Evolutionary conservation across 1,284 basidiomycete species (phyloP).

Genomic region (Kwoniella shivajii): DNA sequence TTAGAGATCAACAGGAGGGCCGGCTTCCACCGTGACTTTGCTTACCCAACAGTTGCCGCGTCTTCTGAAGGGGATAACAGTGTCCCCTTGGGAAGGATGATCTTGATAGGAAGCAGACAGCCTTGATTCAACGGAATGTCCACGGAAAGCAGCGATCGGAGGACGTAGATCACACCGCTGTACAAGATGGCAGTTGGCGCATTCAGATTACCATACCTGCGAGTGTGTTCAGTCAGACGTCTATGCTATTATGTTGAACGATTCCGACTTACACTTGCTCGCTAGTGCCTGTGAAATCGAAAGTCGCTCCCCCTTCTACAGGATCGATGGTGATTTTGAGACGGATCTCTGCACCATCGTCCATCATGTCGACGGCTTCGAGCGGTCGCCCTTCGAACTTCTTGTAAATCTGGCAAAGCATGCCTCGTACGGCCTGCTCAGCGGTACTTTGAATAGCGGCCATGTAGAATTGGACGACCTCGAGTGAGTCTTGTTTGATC

Average conservation of each 20-base stretch:
- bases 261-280: constrained; percentile 72
- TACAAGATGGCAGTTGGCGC: constrained; percentile 80
- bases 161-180: constrained; percentile 90
- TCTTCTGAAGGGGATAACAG: constrained; percentile 93
- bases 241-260: too few species aligned
- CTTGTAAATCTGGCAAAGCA: constrained; percentile 74
- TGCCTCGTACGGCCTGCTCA: constrained; percentile 80
- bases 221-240: too few species aligned
- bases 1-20: constrained; percentile 78
- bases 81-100: constrained; percentile 21
- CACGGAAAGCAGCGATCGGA: constrained; percentile 84
- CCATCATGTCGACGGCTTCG: constrained; percentile 56
- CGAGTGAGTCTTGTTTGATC: constrained; percentile 57
- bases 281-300: constrained; percentile 87
- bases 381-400: constrained; percentile 68
- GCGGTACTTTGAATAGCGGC: constrained; percentile 86
- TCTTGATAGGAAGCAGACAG: constrained; percentile 43
- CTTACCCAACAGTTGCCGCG: constrained; percentile 54
- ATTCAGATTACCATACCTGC: constrained; percentile 38
- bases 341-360: constrained; percentile 39
- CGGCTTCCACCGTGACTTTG: constrained; percentile 51
- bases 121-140: constrained; percentile 70
- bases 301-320: constrained; percentile 72
- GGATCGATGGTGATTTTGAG: constrained; percentile 80
- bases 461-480: constrained; percentile 65